Evolutionary conservation across 1,284 basidiomycete genomes (phyloP).

Genomic region (Amylostereum chailletii): DNA sequence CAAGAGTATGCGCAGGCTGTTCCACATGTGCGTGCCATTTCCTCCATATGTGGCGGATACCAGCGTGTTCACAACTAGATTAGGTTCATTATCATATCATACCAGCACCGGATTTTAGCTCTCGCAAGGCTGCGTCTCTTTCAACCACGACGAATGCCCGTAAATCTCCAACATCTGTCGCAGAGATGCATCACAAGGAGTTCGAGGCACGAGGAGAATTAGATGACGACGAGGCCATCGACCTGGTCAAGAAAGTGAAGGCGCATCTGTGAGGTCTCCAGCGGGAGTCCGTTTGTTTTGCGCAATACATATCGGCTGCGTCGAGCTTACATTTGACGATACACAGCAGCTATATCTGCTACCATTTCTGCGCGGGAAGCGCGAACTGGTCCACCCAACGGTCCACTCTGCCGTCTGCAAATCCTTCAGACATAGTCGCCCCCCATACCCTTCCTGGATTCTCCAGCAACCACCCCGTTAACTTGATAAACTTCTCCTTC

Average conservation of each 20-base stretch:
- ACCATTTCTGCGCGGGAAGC: too few species aligned
- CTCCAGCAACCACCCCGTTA: too few species aligned
- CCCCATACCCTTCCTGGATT: too few species aligned
- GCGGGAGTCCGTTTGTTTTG: too few species aligned
- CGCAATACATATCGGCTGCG: too few species aligned
- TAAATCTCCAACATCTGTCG: constrained; percentile 20
- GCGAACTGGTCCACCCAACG: too few species aligned
- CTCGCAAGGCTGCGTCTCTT: constrained; percentile 3
- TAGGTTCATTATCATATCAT: constrained; percentile 78
- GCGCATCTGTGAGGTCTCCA: constrained; percentile 26
- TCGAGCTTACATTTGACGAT: too few species aligned
- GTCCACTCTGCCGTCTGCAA: too few species aligned
- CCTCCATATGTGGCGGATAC: background rate
- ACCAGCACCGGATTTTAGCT: constrained; percentile 49
- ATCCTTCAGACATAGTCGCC: too few species aligned
- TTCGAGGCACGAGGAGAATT: constrained; percentile 47
- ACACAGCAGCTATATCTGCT: too few species aligned
- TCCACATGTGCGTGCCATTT: constrained; percentile 49
- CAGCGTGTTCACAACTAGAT: background rate
- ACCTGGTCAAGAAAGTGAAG: constrained; percentile 36
- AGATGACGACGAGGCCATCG: constrained; percentile 49
- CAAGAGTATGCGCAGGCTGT: constrained; percentile 79
- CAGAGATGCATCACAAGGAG: constrained; percentile 50
- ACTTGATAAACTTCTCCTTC: too few species aligned
- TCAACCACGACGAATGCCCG: constrained; percentile 10